phyloP scores from a whole-genome alignment of 2,329 filamentous ascomycete genomes.

The Aspergillus hiratsukae region DNA sequence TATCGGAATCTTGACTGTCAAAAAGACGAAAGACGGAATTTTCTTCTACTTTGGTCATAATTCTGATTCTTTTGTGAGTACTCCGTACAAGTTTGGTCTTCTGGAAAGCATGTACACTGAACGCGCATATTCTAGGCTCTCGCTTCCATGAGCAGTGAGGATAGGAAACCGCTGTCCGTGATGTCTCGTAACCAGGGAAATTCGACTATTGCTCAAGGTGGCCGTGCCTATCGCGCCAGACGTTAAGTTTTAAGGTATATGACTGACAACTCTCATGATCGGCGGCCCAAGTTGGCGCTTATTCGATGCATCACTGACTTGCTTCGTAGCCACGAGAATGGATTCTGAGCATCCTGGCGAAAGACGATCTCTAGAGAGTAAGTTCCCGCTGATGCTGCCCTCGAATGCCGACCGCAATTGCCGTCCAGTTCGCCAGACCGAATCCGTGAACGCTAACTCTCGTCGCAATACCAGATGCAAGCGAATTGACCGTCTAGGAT shows the following conservation, averaged over 20 bases:
- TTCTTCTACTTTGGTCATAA: conserved; percentile 95
- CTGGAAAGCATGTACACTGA: conserved; percentile 1
- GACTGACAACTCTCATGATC: neutral
- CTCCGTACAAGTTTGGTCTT: neutral
- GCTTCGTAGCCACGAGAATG: neutral
- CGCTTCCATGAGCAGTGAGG: conserved; percentile 79
- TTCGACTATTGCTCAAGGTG: conserved; percentile 49
- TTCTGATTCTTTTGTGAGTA: conserved; percentile 69
- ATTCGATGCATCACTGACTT: neutral
- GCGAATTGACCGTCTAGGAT: neutral
- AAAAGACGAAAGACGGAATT: conserved; percentile 71
- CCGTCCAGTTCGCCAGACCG: neutral
- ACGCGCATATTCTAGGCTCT: conserved; percentile 53
- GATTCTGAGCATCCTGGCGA: neutral
- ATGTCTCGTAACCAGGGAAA: conserved; percentile 72
- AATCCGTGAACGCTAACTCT: neutral
- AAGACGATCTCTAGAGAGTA: neutral
- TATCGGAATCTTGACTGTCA: conserved; percentile 86
- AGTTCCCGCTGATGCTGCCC: neutral
- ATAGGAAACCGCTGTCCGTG: conserved; percentile 69
- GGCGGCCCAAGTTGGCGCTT: neutral
- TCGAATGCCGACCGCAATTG: neutral
- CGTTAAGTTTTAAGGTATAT: conserved; percentile 24
- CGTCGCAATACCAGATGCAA: neutral
- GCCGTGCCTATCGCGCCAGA: conserved; percentile 27